phyloP scores from a whole-genome alignment of 2,329 filamentous ascomycete species.

The Trichoderma sp. region DNA sequence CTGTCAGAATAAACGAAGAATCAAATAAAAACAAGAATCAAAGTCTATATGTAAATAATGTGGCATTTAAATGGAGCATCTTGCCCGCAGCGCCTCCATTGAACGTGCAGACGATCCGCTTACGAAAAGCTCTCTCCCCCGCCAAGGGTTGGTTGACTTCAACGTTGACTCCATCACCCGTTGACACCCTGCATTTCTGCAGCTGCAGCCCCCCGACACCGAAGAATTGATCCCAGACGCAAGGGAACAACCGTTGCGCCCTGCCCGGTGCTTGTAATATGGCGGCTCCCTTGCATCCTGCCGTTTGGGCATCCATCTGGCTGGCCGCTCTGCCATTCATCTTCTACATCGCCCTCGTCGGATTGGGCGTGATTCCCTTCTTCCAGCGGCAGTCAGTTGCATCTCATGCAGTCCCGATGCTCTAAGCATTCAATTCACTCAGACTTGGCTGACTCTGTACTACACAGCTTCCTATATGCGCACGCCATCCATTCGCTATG shows the following conservation, averaged over 20 bases:
- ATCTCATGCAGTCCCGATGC: background rate
- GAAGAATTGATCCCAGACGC: background rate
- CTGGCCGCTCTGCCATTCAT: slow-evolving; percentile 18
- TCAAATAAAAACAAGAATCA: too few species aligned
- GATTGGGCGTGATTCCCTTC: slow-evolving; percentile 65
- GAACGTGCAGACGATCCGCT: background rate
- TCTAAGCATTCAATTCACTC: background rate
- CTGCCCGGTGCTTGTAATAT: slow-evolving; percentile 30
- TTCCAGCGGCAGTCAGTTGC: slow-evolving; percentile 76
- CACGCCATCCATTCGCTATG: slow-evolving; percentile 74
- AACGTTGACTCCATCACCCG: background rate
- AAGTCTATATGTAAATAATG: background rate
- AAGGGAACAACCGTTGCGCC: slow-evolving; percentile 2
- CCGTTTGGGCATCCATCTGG: slow-evolving; percentile 34
- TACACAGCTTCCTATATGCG: slow-evolving; percentile 73
- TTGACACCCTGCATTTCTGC: background rate
- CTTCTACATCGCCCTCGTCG: slow-evolving; percentile 66
- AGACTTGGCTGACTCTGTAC: slow-evolving; percentile 26
- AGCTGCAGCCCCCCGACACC: background rate
- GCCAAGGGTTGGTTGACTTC: background rate
- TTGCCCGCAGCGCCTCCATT: background rate
- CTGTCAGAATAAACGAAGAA: too few species aligned
- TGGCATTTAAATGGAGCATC: background rate
- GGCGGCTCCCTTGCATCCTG: slow-evolving; percentile 38
- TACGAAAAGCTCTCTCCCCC: slow-evolving; percentile 12